Conservation (phyloP, 176 grass and related monocot species). For the Zizania latifolia region DNA sequence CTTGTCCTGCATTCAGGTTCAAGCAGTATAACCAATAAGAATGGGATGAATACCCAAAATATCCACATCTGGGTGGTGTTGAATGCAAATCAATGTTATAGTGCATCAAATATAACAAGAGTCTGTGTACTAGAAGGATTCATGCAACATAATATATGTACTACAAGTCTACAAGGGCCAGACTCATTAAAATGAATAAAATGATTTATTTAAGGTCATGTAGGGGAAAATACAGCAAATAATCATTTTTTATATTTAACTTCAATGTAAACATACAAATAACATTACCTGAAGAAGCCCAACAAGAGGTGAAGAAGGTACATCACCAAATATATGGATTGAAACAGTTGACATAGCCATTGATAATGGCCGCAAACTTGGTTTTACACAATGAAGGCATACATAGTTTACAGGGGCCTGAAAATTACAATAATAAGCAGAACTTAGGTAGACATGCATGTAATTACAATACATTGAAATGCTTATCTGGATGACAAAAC, state of each 20-base stretch:
- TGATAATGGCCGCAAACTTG: constrained; percentile 78
- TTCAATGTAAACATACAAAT: background rate
- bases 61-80: background rate
- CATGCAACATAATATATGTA: background rate
- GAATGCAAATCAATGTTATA: background rate
- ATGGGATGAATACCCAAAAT: background rate
- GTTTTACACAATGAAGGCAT: constrained; percentile 88
- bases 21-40: constrained; percentile 20
- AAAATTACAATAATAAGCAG: constrained; percentile 18
- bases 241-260: background rate
- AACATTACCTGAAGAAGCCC: constrained; percentile 77
- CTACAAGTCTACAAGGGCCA: background rate
- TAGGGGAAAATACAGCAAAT: background rate
- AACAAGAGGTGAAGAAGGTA: constrained; percentile 94
- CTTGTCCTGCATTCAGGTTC: constrained; percentile 61
- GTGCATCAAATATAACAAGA: background rate
- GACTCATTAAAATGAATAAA: constrained; percentile 2
- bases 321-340: constrained; percentile 99
- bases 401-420: constrained; percentile 97
- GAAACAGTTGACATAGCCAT: constrained; percentile 98
- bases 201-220: background rate
- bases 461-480: too few species aligned
- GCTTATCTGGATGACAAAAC: background rate
- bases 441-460: background rate
- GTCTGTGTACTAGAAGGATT: background rate